Conservation (phyloP, 345 rosid species). For the Populus euphratica region DNA sequence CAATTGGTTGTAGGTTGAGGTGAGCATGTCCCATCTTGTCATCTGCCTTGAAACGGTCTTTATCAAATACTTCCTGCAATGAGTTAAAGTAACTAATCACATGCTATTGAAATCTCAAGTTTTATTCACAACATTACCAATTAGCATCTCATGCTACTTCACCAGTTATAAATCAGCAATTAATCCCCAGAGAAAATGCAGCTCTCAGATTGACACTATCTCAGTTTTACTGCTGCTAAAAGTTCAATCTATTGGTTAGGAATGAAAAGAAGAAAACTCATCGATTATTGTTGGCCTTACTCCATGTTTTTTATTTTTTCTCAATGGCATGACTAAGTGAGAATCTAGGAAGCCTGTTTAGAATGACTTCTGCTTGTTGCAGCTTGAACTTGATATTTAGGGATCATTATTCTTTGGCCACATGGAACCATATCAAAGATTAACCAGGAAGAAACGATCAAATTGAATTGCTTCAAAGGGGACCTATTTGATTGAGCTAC, state of each 20-base stretch:
- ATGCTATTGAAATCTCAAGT: neutral
- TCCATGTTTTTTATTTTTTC: neutral
- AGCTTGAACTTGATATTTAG: neutral
- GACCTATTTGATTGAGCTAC: neutral
- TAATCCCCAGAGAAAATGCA: neutral
- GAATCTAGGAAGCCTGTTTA: neutral
- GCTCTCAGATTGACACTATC: neutral
- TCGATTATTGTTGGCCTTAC: too few species aligned
- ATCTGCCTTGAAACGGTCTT: slow-evolving; percentile 94
- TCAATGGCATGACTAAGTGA: neutral
- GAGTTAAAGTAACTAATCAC: neutral
- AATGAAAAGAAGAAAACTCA: neutral
- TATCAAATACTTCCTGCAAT: slow-evolving; percentile 90
- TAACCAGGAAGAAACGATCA: neutral
- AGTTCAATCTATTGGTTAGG: neutral
- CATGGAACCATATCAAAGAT: neutral
- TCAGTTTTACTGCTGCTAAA: neutral
- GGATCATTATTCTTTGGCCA: neutral
- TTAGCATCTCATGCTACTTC: neutral
- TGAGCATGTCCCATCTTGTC: slow-evolving; percentile 95
- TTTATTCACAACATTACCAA: neutral
- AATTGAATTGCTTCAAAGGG: neutral
- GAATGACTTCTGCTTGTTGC: neutral
- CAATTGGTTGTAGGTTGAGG: slow-evolving; percentile 78
- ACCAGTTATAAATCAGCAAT: neutral